Conservation (phyloP, 2,329 filamentous ascomycete species). For the Aureobasidium subglaciale region DNA sequence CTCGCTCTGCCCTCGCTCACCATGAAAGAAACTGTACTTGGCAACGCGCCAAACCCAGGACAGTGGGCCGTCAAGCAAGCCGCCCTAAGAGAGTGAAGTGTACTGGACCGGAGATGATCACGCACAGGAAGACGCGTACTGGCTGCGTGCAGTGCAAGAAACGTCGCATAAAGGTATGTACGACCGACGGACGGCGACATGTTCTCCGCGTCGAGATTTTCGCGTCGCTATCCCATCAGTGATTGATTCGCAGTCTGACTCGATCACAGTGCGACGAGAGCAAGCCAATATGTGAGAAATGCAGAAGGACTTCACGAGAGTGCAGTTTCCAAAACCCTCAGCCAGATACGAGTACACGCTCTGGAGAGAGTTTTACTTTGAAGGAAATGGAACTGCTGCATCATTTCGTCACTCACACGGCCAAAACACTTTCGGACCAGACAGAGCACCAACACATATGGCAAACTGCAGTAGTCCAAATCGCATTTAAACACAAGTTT, state of each 20-base stretch:
- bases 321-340: slow-evolving; percentile 10
- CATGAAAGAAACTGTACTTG: slow-evolving; percentile 10
- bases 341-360: background rate
- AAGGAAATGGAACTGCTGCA: slow-evolving; percentile 20
- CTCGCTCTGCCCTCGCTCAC: background rate
- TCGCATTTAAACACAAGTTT: slow-evolving; percentile 19
- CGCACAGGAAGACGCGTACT: slow-evolving; percentile 20
- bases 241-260: background rate
- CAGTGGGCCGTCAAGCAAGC: slow-evolving; percentile 2
- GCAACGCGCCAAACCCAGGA: slow-evolving; percentile 5
- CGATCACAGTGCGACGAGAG: slow-evolving; percentile 17
- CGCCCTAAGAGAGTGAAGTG: background rate
- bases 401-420: slow-evolving; percentile 19
- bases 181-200: background rate
- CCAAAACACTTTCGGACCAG: slow-evolving; percentile 1
- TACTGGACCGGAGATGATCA: slow-evolving; percentile 6
- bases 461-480: slow-evolving; percentile 20
- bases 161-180: slow-evolving; percentile 21
- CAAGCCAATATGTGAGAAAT: slow-evolving; percentile 17
- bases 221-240: background rate
- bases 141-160: slow-evolving; percentile 21
- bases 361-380: slow-evolving; percentile 14
- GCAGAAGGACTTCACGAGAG: slow-evolving; percentile 19
- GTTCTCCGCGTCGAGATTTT: background rate
- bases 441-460: slow-evolving; percentile 18